Conservation (phyloP, 2,329 filamentous ascomycete species). For the Trichoderma gracile region DNA sequence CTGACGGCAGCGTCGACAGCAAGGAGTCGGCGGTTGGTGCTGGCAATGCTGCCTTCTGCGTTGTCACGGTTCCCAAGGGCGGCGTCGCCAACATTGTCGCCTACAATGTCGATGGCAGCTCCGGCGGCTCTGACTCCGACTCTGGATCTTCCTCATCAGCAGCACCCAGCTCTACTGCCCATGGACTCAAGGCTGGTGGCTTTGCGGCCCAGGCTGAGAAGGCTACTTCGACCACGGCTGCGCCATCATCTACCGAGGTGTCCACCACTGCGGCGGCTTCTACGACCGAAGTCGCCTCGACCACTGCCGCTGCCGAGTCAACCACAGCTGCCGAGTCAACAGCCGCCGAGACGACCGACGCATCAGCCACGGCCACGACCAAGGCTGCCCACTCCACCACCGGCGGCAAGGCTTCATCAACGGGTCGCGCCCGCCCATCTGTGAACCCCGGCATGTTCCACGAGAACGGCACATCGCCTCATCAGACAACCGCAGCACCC, state of each 20-base stretch:
- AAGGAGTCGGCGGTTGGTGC: slow-evolving; percentile 58
- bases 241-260: slow-evolving; percentile 20
- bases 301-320: slow-evolving; percentile 24
- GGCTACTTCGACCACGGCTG: slow-evolving; percentile 20
- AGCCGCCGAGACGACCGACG: slow-evolving; percentile 4
- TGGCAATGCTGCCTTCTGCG: slow-evolving; percentile 70
- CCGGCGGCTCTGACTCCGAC: slow-evolving; percentile 31
- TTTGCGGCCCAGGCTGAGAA: slow-evolving; percentile 16
- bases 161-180: slow-evolving; percentile 6
- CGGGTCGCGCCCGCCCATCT: slow-evolving; percentile 38
- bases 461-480: slow-evolving; percentile 47
- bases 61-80: slow-evolving; percentile 71
- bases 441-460: slow-evolving; percentile 54
- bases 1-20: slow-evolving; percentile 62
- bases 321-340: slow-evolving; percentile 26
- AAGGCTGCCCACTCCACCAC: slow-evolving; percentile 25
- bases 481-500: slow-evolving; percentile 6
- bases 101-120: slow-evolving; percentile 47
- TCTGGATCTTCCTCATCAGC: slow-evolving; percentile 16
- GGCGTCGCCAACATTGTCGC: slow-evolving; percentile 67
- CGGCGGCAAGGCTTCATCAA: slow-evolving; percentile 28
- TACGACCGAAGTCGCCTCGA: background rate
- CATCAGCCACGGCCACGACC: background rate
- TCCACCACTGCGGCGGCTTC: slow-evolving; percentile 27
- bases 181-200: slow-evolving; percentile 26